Conservation (phyloP, 1,139 yeast genomes). For the Hansenula lynferdii region DNA sequence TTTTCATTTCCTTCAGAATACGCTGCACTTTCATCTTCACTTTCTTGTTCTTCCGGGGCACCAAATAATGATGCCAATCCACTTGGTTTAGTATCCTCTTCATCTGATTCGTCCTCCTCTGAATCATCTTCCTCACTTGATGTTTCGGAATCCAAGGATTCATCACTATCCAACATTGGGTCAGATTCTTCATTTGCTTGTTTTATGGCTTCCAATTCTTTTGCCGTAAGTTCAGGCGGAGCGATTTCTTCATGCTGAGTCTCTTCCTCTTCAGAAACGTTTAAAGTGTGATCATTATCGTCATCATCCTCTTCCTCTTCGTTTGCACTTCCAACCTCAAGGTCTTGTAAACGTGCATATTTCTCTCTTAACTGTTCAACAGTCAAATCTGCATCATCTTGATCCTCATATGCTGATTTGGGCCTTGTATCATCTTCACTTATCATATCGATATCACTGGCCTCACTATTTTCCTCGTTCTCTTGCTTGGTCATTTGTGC, state of each 20-base stretch:
- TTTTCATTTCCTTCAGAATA: constrained; percentile 8
- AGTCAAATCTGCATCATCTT: constrained; percentile 51
- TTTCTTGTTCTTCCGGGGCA: constrained; percentile 13
- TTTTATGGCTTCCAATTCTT: constrained; percentile 20
- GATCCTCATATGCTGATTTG: constrained; percentile 21
- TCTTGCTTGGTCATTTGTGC: constrained; percentile 57
- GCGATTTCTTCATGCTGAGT: too few relatives aligned
- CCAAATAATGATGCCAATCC: constrained; percentile 25
- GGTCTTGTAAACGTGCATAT: constrained; percentile 48
- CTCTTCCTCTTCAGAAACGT: too few relatives aligned
- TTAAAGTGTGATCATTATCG: constrained; percentile 17
- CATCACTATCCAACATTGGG: constrained; percentile 21
- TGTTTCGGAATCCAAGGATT: constrained; percentile 22
- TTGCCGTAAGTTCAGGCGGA: constrained; percentile 21
- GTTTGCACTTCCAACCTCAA: constrained; percentile 22
- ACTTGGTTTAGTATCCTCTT: constrained; percentile 13
- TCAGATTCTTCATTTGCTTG: constrained; percentile 19
- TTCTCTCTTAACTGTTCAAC: constrained; percentile 63
- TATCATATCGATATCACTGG: constrained; percentile 6
- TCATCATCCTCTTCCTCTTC: constrained; percentile 17
- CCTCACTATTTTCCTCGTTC: constrained; percentile 14
- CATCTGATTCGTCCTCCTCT: too few relatives aligned
- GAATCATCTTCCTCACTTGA: constrained; percentile 15
- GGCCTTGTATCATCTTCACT: constrained; percentile 20
- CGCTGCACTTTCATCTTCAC: constrained; percentile 18